phyloP scores from a whole-genome alignment of 2,329 filamentous ascomycete genomes.

The Hypoxylon sp. region DNA sequence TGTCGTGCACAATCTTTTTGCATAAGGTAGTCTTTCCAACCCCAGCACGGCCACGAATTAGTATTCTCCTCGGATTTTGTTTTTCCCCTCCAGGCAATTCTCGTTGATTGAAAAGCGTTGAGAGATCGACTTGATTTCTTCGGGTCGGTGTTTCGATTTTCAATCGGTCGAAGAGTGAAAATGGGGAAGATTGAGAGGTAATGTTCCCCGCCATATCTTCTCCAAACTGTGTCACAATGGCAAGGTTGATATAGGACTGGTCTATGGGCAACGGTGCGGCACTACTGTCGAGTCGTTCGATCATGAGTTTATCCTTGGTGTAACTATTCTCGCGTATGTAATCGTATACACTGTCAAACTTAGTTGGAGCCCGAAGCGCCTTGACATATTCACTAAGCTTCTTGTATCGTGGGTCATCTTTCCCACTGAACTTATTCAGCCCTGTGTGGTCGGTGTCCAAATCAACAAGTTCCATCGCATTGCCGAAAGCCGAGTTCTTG shows the following conservation, averaged over 20 bases:
- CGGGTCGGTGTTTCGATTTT: neutral
- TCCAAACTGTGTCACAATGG: neutral
- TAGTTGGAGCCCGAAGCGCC: no score
- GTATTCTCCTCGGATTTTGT: conserved; percentile 1
- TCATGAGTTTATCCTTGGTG: neutral
- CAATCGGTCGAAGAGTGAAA: neutral
- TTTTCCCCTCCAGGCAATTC: neutral
- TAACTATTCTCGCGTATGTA: neutral
- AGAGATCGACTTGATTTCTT: neutral
- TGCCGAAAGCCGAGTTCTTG: no score
- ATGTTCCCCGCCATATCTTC: no score
- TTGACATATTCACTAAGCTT: no score
- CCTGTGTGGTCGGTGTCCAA: no score
- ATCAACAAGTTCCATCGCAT: no score
- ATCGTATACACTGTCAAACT: no score
- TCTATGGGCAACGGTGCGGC: neutral
- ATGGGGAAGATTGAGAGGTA: neutral
- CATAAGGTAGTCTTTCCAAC: conserved; percentile 3
- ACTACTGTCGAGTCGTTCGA: neutral
- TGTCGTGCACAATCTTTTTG: conserved; percentile 4
- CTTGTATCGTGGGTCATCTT: no score
- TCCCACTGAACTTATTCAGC: no score
- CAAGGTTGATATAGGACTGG: conserved; percentile 6
- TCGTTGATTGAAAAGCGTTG: neutral
- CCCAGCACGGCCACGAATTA: conserved; percentile 1